Base-by-base conservation (phyloP, 2,329 filamentous ascomycete species). In the Cytospora leucostoma region DNA sequence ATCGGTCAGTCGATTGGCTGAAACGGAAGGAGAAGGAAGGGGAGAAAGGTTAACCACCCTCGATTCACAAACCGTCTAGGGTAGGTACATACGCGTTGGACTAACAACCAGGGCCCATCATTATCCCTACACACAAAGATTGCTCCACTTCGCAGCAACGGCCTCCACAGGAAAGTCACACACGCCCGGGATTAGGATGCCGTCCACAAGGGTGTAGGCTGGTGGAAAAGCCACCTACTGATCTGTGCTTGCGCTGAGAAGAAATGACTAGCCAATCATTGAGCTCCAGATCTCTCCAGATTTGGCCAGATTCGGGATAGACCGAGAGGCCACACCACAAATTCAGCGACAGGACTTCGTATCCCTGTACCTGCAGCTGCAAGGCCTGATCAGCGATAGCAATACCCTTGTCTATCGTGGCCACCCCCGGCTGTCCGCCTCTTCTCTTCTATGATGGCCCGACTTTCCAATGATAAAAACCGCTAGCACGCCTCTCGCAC, bases 251-350 rank as follows among this genome's bases (percentile, higher is more conserved):
- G 44, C 44, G n/a, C 19, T 12, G n/a, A 21, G n/a, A 19, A 47
- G 44, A 7, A 10, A n/a, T 19, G 17, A 5, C n/a, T 10, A 10
- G 50, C 59, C 59, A 61, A 61, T 61, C 19, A 54, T 55, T 40
- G 52, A 61, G 59, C 59, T 61, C 51, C 34, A 61, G 53, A 55
- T 33, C 59, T 61, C 59, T 61, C 59, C 59, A 61, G 59, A 61
- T 55, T 61, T 44, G 59, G 15, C 51, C 59, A 49, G 59, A 55
- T 19, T 44, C 59, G 59, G 59, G 51, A 38, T 61, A 61, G 59
- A 55, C 59, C 59, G 59, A 61, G 51, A 55, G 49, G 53, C 51
- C 59, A 19, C 44, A 51, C 59, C 33, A 32, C 50, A 52, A 15
- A 32, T 6, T 12, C 38, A 40, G 47, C 51, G 47, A 19, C 51